Conservation (phyloP, 176 grass and related monocot species). For the Triticum dicoccoides region DNA sequence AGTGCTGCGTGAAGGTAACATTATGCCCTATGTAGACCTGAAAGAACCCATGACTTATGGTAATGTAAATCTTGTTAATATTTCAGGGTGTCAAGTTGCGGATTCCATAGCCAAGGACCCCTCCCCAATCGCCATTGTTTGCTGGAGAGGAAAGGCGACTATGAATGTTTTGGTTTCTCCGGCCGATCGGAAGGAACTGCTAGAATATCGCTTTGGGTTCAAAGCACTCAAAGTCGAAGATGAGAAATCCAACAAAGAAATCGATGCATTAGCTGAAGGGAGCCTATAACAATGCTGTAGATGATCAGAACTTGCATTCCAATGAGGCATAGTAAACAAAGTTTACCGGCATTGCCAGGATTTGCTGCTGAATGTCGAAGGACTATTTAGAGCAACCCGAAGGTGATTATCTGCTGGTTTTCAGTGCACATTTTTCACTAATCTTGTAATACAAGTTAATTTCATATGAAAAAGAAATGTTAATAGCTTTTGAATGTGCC, state of each 20-base stretch:
- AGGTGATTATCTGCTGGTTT: background rate
- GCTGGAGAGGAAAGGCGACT: conserved; percentile 93
- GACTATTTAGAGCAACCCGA: too few relatives aligned
- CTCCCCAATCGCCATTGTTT: conserved; percentile 68
- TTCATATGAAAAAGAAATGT: background rate
- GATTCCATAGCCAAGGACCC: conserved; percentile 41
- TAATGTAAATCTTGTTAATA: conserved; percentile 12
- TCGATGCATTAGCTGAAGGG: background rate
- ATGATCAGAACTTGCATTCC: background rate
- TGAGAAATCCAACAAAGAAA: background rate
- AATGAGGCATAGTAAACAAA: background rate
- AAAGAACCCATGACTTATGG: background rate
- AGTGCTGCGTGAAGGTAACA: conserved; percentile 61
- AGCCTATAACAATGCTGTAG: background rate
- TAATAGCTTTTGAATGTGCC: too few relatives aligned
- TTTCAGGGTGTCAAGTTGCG: conserved; percentile 37
- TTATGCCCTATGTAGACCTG: background rate
- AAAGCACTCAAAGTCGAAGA: conserved; percentile 1
- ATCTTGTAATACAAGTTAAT: background rate
- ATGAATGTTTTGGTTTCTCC: conserved; percentile 85
- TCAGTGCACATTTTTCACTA: background rate
- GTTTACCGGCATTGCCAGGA: background rate
- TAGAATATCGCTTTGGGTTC: conserved; percentile 47
- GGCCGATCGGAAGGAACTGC: conserved; percentile 68
- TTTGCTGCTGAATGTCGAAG: background rate